phyloP scores from a whole-genome alignment of 352 stramenopile species.

The Pythium rishiriense region DNA sequence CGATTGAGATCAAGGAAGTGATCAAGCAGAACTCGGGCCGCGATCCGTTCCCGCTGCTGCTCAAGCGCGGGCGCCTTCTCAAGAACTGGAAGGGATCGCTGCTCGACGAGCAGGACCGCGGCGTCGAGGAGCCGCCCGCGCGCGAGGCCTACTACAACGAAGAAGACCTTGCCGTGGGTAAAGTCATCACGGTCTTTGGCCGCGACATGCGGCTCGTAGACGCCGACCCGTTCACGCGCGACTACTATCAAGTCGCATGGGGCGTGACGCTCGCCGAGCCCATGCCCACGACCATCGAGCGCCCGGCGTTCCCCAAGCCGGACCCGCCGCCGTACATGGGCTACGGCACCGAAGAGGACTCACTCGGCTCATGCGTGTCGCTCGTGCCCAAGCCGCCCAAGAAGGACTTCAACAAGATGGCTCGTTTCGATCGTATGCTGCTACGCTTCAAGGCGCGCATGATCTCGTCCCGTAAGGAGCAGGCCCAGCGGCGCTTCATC shows the following conservation, averaged over 20 bases:
- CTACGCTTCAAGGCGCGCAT: conserved; percentile 72
- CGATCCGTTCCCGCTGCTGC: conserved; percentile 76
- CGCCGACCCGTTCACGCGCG: conserved; percentile 72
- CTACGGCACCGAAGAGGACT: conserved; percentile 79
- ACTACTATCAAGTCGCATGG: conserved; percentile 77
- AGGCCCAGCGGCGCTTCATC: conserved; percentile 77
- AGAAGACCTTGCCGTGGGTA: conserved; percentile 62
- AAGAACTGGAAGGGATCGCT: conserved; percentile 72
- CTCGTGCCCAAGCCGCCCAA: conserved; percentile 70
- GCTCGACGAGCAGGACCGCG: conserved; percentile 69
- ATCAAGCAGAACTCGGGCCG: conserved; percentile 77
- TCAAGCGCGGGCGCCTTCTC: conserved; percentile 60
- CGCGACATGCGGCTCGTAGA: conserved; percentile 74
- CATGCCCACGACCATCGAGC: conserved; percentile 46
- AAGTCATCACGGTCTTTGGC: conserved; percentile 68
- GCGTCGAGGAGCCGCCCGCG: conserved; percentile 66
- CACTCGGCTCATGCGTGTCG: conserved; percentile 58
- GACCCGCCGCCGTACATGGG: conserved; percentile 70
- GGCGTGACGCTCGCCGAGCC: conserved; percentile 43
- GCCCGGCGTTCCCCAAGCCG: conserved; percentile 51
- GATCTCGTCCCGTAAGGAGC: conserved; percentile 74
- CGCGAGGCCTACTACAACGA: conserved; percentile 74
- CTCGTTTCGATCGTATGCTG: conserved; percentile 73
- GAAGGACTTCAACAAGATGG: conserved; percentile 85
- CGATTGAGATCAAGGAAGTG: conserved; percentile 88